These are phyloP conservation scores for Capsella bursapastoris DNA, from an alignment of 345 rosid genomes.

Conservation along the genomic window DNA sequence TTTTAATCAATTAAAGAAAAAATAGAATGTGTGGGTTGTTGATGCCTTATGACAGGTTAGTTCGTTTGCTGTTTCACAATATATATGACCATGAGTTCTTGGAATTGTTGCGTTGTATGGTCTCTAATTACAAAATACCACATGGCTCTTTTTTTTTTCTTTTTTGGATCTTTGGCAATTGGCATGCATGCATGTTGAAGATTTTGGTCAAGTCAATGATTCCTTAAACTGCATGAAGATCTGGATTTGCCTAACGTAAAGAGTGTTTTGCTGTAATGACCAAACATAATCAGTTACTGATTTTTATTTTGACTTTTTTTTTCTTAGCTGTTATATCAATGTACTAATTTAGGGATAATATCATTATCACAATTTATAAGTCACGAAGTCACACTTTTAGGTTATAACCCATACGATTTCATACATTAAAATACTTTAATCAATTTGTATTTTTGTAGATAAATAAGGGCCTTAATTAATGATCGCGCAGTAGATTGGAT, in stretches of 20 bases:
- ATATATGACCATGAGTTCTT: constrained; percentile 1
- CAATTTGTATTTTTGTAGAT: too few relatives aligned
- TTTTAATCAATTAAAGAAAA: not conserved
- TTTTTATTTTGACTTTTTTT: not conserved
- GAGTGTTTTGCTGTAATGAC: constrained; percentile 8
- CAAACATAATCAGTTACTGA: not conserved
- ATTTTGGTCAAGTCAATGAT: constrained; percentile 6
- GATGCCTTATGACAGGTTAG: constrained; percentile 9
- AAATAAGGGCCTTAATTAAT: too few relatives aligned
- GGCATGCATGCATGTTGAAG: not conserved
- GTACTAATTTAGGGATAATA: not conserved
- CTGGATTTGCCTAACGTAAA: not conserved
- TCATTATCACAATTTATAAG: not conserved
- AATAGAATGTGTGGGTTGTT: not conserved
- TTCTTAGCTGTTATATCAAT: not conserved
- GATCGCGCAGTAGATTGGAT: too few relatives aligned
- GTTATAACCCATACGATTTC: too few relatives aligned
- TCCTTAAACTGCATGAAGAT: too few relatives aligned
- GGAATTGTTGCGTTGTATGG: constrained; percentile 7
- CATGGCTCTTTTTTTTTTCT: not conserved
- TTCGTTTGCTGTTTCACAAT: constrained; percentile 13
- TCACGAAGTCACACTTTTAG: too few relatives aligned
- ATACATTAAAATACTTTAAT: too few relatives aligned
- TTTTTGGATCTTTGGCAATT: not conserved
- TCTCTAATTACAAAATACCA: not conserved